Percentiles rank a stretch among this genome's conserved stretches.
Evolutionary conservation across 129 eudicot genomes (phyloP).

Genomic region (Tagetes patula): DNA sequence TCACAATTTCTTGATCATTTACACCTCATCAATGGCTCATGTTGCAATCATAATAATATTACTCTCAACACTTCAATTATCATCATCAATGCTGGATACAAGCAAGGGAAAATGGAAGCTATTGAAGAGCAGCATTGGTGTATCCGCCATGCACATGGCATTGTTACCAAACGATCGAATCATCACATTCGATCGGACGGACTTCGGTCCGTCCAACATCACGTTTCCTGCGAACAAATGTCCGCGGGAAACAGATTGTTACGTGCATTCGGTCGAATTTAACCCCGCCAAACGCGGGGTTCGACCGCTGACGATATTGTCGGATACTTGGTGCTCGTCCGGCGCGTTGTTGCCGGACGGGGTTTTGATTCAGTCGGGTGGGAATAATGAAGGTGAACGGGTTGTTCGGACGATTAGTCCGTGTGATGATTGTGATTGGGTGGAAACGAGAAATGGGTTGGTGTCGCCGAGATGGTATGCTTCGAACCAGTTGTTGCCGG

Average conservation of each 20-base stretch:
- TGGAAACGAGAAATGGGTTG: conserved; percentile 27
- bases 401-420: conserved; percentile 42
- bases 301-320: conserved; percentile 44
- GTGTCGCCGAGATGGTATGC: conserved; percentile 49
- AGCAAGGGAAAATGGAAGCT: conserved; percentile 47
- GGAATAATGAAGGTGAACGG: conserved; percentile 40
- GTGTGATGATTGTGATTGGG: conserved; percentile 48
- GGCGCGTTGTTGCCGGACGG: conserved; percentile 47
- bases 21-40: conserved; percentile 27
- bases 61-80: not conserved
- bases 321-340: conserved; percentile 56
- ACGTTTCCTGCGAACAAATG: conserved; percentile 40
- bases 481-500: conserved; percentile 47
- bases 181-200: conserved; percentile 49
- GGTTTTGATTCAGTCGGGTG: conserved; percentile 46
- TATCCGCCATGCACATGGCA: conserved; percentile 62
- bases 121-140: conserved; percentile 39
- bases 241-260: conserved; percentile 32
- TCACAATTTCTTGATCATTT: conserved; percentile 8
- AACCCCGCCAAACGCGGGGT: conserved; percentile 29
- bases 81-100: conserved; percentile 4
- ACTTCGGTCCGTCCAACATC: conserved; percentile 46
- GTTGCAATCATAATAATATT: conserved; percentile 17
- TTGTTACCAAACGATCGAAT: conserved; percentile 45
- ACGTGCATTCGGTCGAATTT: conserved; percentile 48